These are phyloP conservation scores for Zygosaccharomyces pseudobailii DNA, from an alignment of 1,139 yeast genomes.

Conservation along the genomic window DNA sequence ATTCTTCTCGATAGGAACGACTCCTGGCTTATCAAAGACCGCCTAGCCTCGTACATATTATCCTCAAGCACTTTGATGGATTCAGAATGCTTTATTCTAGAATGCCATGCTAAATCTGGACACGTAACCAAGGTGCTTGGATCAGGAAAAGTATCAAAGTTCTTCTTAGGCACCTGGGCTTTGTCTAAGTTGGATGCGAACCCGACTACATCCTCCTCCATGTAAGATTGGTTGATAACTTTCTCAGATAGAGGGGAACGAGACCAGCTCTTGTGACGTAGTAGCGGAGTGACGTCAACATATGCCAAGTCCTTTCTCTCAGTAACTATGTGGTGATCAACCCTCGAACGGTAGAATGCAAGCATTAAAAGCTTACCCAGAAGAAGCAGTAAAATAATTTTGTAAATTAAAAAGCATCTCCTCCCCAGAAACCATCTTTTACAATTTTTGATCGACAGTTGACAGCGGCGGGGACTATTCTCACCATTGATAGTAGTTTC, in stretches of 20 bases:
- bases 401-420: not conserved
- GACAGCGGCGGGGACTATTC: not conserved
- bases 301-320: conserved; percentile 6
- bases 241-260: conserved; percentile 7
- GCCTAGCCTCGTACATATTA: conserved; percentile 12
- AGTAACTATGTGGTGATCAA: not conserved
- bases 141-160: not conserved
- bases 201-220: conserved; percentile 23
- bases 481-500: not conserved
- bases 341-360: not conserved
- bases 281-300: conserved; percentile 9
- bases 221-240: conserved; percentile 4
- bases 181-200: conserved; percentile 22
- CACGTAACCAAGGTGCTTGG: not conserved
- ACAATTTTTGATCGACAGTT: not conserved
- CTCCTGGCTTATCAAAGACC: conserved; percentile 4
- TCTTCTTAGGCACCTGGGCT: not conserved
- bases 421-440: not conserved
- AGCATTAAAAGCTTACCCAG: not conserved
- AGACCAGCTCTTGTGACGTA: conserved; percentile 5
- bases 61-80: conserved; percentile 7
- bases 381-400: not conserved
- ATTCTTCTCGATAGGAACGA: conserved; percentile 6
- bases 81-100: conserved; percentile 8
- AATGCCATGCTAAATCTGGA: conserved; percentile 3